Percentiles rank a stretch among this genome's conserved stretches.
Evolutionary conservation across 2,329 filamentous ascomycete genomes (phyloP).

Genomic region (Plenodomus tracheiphilus): DNA sequence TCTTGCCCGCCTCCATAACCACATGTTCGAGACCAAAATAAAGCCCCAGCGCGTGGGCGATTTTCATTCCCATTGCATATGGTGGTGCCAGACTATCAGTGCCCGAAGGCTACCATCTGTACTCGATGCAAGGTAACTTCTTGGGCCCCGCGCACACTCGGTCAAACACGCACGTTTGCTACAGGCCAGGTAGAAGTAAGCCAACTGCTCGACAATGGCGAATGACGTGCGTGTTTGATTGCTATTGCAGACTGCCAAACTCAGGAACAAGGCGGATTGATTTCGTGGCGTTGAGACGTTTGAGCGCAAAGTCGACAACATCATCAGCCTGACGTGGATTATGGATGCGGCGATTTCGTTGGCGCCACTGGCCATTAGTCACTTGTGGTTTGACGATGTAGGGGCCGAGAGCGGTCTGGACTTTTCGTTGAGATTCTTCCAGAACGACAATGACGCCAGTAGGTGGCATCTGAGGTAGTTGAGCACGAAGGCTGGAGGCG

Average conservation of each 20-base stretch:
- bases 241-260: conserved; percentile 54
- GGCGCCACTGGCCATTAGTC: conserved; percentile 48
- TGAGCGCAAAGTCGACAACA: conserved; percentile 32
- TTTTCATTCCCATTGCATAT: conserved; percentile 46
- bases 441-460: conserved; percentile 43
- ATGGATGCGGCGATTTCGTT: conserved; percentile 53
- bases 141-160: conserved; percentile 49
- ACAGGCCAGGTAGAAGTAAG: conserved; percentile 53
- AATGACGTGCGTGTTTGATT: conserved; percentile 47
- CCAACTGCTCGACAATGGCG: conserved; percentile 46
- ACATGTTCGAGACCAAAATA: conserved; percentile 20
- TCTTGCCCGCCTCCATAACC: conserved; percentile 11
- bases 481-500: conserved; percentile 42
- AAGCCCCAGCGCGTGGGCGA: conserved; percentile 47
- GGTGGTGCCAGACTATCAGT: conserved; percentile 51
- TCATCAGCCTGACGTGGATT: conserved; percentile 48
- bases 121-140: conserved; percentile 53
- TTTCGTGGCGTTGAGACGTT: conserved; percentile 30
- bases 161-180: conserved; percentile 54
- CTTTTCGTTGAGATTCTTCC: conserved; percentile 54
- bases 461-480: conserved; percentile 53
- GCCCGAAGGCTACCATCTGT: conserved; percentile 46
- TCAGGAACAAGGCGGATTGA: conserved; percentile 52
- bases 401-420: conserved; percentile 54
- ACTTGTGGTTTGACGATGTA: conserved; percentile 51